Percentiles rank a stretch among this genome's conserved stretches.
Conservation (phyloP, 148 eudicot genomes). For the Pouteria glomerata region DNA sequence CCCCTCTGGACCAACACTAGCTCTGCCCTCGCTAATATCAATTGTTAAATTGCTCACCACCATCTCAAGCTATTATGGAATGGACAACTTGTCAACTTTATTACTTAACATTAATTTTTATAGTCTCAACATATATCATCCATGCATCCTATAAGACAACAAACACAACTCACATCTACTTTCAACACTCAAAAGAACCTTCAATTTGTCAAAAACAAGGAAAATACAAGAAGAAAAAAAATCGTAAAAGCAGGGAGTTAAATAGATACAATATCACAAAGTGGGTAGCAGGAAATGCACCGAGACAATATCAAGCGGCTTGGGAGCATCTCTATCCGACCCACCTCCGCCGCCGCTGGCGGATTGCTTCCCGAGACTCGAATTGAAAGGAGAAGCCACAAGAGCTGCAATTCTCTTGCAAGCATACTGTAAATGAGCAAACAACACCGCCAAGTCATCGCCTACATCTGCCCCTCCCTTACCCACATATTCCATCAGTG, state of each 20-base stretch:
- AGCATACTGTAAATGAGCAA: slow-evolving; percentile 76
- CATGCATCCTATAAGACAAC: neutral
- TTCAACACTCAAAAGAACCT: neutral
- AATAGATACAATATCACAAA: neutral
- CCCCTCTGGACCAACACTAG: too few species aligned
- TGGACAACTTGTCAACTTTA: too few species aligned
- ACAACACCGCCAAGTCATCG: slow-evolving; percentile 72
- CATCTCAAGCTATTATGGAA: too few species aligned
- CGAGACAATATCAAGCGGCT: slow-evolving; percentile 86
- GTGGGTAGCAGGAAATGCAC: slow-evolving; percentile 27
- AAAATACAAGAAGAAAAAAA: neutral
- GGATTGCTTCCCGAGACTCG: slow-evolving; percentile 34
- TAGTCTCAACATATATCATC: too few species aligned
- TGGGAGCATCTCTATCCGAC: slow-evolving; percentile 78
- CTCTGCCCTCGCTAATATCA: too few species aligned
- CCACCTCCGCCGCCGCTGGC: slow-evolving; percentile 14
- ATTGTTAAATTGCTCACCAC: too few species aligned
- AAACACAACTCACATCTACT: neutral
- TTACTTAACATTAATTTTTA: too few species aligned
- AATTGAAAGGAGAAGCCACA: slow-evolving; percentile 81
- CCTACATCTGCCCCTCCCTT: slow-evolving; percentile 61
- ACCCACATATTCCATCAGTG: slow-evolving; percentile 69
- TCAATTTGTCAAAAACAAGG: neutral
- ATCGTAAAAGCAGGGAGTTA: neutral
- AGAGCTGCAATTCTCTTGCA: slow-evolving; percentile 81